Percentiles rank a stretch among this genome's conserved stretches.
Conservation (phyloP, 306 rosid genomes). For the Malus domestica region ASM211411v1 NC_041799.1:40875501-40876000, state of each 20-base stretch:
- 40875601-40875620: background rate
- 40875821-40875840: background rate
- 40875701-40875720: background rate
- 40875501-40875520: no score
- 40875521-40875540: background rate
- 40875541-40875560: background rate
- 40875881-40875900: constrained; percentile 34
- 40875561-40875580: background rate
- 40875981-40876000: constrained; percentile 82
- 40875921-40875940: constrained; percentile 65
- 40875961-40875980: constrained; percentile 60
- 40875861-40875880: no score
- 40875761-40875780: no score
- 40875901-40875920: constrained; percentile 43
- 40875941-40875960: constrained; percentile 54
- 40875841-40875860: no score
- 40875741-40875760: background rate
- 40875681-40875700: background rate
- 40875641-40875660: constrained; percentile 31
- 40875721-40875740: background rate
- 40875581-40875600: constrained; percentile 3
- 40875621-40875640: constrained; percentile 21
- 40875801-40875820: background rate
- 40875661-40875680: constrained; percentile 26
- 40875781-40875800: background rate